Base-by-base conservation (phyloP, 116 monocot species). In the Papilionanthe hybrid region DNA sequence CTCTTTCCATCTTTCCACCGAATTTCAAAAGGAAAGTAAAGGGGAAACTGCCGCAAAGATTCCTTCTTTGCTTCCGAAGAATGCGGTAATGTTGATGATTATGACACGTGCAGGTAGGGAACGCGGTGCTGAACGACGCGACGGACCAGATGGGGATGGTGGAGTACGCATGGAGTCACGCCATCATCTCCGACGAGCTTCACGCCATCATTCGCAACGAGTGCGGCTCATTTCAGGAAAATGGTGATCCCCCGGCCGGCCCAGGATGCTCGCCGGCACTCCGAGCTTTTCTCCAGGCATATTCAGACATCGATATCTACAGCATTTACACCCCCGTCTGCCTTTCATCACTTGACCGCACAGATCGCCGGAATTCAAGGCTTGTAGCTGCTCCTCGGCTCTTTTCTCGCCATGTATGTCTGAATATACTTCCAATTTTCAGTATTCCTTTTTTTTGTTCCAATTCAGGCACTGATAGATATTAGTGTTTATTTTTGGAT, bases 301-400 rank as follows among this genome's bases (percentile, higher is more conserved):
- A 23, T 67, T 75, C 79, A 0, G 10, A 68, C 1, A 79, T 84
- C 12, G 25, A 79, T 37, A 8, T 1, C 7, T 75, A 83, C 30
- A 75, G 81, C 73, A 87, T 86, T 13, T 83, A 83, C 49, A 78
- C 42, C 1, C 96, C 96, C 1, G 75, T 92, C 58, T 96, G 96
- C 86, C 90, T 92, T 76, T 80, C 80, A 17, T 86, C 90, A 75
- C 15, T 79, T 12, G 67, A 75, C 28, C 42, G 43, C 3, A 5
- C 42, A 4, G 5, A 25, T 18, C 45, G 49, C 10, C 55, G 28
- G 3, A 42, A 48, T 17, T 5, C 76, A 8, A 74, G 76, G 9
- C 85, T 88, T 29, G 32, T 83, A 32, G 58, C 82, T 3, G 87
- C 86, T 27, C 86, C 86, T 37, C 80, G 73, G 3, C 41, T 80